Base-by-base conservation (phyloP, 1,139 yeast genomes). In the Wickerhamiella infanticola region DNA sequence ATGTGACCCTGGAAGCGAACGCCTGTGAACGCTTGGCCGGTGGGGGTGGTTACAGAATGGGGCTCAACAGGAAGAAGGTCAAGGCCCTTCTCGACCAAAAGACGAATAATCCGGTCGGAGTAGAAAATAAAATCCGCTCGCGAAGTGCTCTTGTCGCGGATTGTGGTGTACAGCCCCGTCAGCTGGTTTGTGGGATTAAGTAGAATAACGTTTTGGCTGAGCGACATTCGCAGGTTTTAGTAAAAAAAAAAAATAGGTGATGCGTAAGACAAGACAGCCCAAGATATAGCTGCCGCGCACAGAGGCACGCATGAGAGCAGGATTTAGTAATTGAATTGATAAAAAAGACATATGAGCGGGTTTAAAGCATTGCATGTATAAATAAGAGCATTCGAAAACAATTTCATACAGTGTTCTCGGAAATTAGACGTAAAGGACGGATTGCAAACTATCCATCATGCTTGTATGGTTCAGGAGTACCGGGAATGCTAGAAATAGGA, bases 41-140 rank as follows among this genome's bases (percentile, higher is more conserved):
- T 79, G 46, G 94, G 90, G 38, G 97, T 88, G 47, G 73, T 70
- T 43, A 90, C 81, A 5, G 68, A 61, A 39, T 72, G 63, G 43
- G 78, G 69, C 55, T 78, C 77, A 18, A 88, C 95, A 6, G 98
- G 98, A 45, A 90, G 70, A 60, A 82, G 86, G 64, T 90, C 88
- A 59, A 90, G 74, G 35, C 97, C 96, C 63, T 82, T 95, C 66
- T 90, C 98, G 24, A 90, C 97, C 51, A 90, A 68, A 44, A 90
- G 68, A 50, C 98, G 74, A 60, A 90, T 90, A 66, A 90, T 88
- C 62, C 98, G 73, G 63, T 90, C 96, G 13, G 96, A 77, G 63
- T 88, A 90, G 64, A 90, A 90, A 47, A 90, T 93, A 62, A 90
- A 90, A 61, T 90, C 97, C 2, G 93, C 84, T 57, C 97, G 75